Percentiles rank a stretch among this genome's conserved stretches.
Conservation (phyloP, 2,329 filamentous ascomycete species). For the Diplodia corticola region DNA sequence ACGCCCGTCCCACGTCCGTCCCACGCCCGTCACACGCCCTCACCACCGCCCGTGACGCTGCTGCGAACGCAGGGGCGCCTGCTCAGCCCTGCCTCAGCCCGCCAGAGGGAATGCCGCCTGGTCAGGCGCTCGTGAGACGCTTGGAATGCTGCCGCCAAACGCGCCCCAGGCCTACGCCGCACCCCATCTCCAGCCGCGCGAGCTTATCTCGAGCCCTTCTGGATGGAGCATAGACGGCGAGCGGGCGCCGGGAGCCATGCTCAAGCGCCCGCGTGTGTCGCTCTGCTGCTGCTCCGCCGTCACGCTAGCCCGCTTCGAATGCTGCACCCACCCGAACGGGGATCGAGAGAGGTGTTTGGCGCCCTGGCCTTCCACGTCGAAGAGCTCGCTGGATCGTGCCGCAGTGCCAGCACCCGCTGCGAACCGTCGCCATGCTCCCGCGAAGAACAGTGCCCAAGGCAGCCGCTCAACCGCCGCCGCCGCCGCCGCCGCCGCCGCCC, state of each 20-base stretch:
- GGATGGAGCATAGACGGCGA: background rate
- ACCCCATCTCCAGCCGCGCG: constrained; percentile 7
- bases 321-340: background rate
- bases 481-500: background rate
- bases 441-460: background rate
- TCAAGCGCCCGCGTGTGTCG: constrained; percentile 4
- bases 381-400: background rate
- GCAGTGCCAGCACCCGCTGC: background rate
- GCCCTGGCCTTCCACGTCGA: constrained; percentile 11
- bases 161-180: constrained; percentile 4
- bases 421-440: background rate
- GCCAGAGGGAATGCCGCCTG: constrained; percentile 7
- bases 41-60: background rate
- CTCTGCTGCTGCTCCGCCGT: background rate
- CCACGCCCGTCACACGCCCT: constrained; percentile 7
- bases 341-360: constrained; percentile 1
- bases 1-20: constrained; percentile 6
- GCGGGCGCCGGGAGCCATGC: constrained; percentile 2
- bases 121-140: constrained; percentile 1
- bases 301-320: background rate
- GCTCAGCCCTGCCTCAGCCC: constrained; percentile 8
- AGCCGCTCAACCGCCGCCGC: background rate
- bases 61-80: constrained; percentile 4
- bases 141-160: constrained; percentile 2
- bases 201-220: background rate